These are phyloP conservation scores for Calonectria henricotiae DNA, from an alignment of 2,329 filamentous ascomycete genomes.

Conservation along the genomic window DNA sequence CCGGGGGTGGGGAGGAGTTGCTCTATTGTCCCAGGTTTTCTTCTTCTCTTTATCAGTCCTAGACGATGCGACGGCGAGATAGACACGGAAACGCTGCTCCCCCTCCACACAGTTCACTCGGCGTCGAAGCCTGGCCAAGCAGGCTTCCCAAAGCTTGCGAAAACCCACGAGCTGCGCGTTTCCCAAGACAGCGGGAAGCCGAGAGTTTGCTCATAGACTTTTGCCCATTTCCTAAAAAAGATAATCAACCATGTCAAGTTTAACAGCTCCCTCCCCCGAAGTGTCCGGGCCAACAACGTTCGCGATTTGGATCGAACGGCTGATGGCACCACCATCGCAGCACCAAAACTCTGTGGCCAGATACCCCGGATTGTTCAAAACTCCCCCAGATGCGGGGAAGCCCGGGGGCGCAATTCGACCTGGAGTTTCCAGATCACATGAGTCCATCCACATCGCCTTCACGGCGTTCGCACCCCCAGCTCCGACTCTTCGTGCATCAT, in stretches of 20 bases:
- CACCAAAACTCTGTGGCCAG: constrained; percentile 13
- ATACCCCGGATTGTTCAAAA: constrained; percentile 49
- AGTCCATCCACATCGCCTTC: constrained; percentile 15
- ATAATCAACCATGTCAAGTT: constrained; percentile 8
- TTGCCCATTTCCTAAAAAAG: not conserved
- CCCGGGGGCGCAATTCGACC: constrained; percentile 31
- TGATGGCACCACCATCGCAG: constrained; percentile 48
- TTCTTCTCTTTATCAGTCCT: not conserved
- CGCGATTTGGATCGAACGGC: not conserved
- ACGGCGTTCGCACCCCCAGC: constrained; percentile 28
- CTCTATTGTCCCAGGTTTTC: constrained; percentile 15
- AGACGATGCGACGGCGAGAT: constrained; percentile 26
- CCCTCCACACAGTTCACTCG: constrained; percentile 10
- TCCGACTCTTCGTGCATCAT: constrained; percentile 32
- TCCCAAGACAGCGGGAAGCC: not conserved
- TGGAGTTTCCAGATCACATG: constrained; percentile 32
- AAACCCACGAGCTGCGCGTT: not conserved
- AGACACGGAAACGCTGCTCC: constrained; percentile 7
- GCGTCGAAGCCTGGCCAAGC: constrained; percentile 3
- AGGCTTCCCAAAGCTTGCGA: not conserved
- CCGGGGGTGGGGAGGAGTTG: constrained; percentile 32
- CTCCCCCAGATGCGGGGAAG: constrained; percentile 41
- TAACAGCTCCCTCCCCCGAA: not conserved
- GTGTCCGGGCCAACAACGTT: constrained; percentile 19
- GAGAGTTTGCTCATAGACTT: constrained; percentile 23